These are phyloP conservation scores for Monosporozyma servazzii DNA, from an alignment of 805 yeast genomes.

Conservation along the genomic window DNA sequence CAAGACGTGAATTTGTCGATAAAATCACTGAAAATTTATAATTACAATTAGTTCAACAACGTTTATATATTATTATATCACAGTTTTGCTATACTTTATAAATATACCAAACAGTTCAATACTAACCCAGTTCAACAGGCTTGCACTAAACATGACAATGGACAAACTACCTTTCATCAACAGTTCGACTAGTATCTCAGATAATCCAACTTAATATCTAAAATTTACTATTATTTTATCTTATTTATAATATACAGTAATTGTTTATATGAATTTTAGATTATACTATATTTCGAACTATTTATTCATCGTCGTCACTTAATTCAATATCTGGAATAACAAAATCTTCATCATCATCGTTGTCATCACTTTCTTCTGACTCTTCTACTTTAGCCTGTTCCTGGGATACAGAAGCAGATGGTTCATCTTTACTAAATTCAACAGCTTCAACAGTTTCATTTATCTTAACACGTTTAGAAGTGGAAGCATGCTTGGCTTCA, in stretches of 20 bases:
- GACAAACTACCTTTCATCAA: too few relatives aligned
- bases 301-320: conserved; percentile 9
- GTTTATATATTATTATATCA: too few relatives aligned
- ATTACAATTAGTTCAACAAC: neutral
- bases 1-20: conserved; percentile 19
- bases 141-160: too few relatives aligned
- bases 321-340: conserved; percentile 7
- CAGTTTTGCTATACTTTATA: neutral
- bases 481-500: neutral
- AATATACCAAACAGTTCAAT: too few relatives aligned
- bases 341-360: conserved; percentile 8
- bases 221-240: too few relatives aligned
- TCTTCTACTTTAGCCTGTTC: conserved; percentile 8
- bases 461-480: conserved; percentile 3
- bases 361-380: conserved; percentile 19
- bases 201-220: too few relatives aligned
- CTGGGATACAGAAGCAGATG: conserved; percentile 3
- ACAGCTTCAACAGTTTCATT: conserved; percentile 7
- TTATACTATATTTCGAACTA: too few relatives aligned
- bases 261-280: too few relatives aligned
- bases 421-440: neutral
- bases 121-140: too few relatives aligned
- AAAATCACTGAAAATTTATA: conserved; percentile 7
- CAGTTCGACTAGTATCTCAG: too few relatives aligned
- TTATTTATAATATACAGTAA: neutral